A percentile compares a stretch with the other conserved stretches of the same genome.
Conservation (phyloP, 2,329 filamentous ascomycete species). For the Colletotrichum chlorophyti region DNA sequence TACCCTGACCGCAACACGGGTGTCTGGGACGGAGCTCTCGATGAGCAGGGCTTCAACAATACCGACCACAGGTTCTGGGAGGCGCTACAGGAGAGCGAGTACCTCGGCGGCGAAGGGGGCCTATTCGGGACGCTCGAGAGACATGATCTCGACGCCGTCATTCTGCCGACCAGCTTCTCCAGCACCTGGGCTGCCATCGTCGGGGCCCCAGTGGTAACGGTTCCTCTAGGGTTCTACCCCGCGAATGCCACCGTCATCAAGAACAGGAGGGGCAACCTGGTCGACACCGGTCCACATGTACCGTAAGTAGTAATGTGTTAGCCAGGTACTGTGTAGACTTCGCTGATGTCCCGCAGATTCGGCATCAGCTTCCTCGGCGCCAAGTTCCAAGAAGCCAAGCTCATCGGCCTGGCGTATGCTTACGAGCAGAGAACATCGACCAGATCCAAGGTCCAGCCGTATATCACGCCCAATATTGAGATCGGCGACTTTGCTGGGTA, state of each 20-base stretch:
- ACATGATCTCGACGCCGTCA: conserved; percentile 63
- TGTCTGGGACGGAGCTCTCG: conserved; percentile 61
- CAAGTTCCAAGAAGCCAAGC: conserved; percentile 63
- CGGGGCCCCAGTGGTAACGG: conserved; percentile 60
- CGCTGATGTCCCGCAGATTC: conserved; percentile 45
- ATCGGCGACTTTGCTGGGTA: conserved; percentile 34
- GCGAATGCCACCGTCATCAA: conserved; percentile 23
- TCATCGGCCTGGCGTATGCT: conserved; percentile 72
- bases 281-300: conserved; percentile 26
- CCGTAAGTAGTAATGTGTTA: conserved; percentile 22
- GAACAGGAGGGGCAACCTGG: conserved; percentile 27
- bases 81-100: conserved; percentile 59
- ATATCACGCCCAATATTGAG: conserved; percentile 40
- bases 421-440: conserved; percentile 65
- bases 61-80: conserved; percentile 63
- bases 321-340: fast-evolving
- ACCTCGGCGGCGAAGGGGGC: conserved; percentile 63
- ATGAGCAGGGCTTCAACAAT: conserved; percentile 58
- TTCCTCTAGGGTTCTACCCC: conserved; percentile 61
- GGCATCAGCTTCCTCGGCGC: conserved; percentile 67
- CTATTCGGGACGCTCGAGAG: conserved; percentile 64
- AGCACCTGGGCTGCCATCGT: conserved; percentile 31
- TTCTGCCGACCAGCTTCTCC: conserved; percentile 58
- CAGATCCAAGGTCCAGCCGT: conserved; percentile 35
- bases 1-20: conserved; percentile 67